A percentile compares a stretch with the other conserved stretches of the same genome.
Evolutionary conservation across 2,329 filamentous ascomycete genomes (phyloP).

Genomic region (Fusarium sp.): DNA sequence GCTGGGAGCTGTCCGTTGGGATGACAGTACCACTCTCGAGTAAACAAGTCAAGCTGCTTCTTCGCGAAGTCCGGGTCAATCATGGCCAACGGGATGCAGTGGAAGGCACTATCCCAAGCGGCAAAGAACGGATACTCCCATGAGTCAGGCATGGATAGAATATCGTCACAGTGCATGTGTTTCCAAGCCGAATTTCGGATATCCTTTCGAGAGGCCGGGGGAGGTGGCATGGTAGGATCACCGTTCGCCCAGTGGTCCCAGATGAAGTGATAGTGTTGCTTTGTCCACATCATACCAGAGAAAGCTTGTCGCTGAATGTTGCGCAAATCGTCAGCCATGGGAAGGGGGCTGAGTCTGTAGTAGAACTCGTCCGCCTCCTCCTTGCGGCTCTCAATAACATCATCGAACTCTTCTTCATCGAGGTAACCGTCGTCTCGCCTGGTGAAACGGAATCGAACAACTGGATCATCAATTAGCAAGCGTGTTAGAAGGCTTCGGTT

Average conservation of each 20-base stretch:
- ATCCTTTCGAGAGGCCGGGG: conserved; percentile 80
- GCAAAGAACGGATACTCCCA: conserved; percentile 99
- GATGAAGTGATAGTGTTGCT: conserved; percentile 96
- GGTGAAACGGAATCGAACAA: conserved; percentile 91
- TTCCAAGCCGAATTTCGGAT: conserved; percentile 93
- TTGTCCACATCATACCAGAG: conserved; percentile 98
- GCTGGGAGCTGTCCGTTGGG: conserved; percentile 95
- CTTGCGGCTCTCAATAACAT: conserved; percentile 85
- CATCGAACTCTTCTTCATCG: conserved; percentile 92
- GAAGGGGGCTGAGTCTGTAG: conserved; percentile 89
- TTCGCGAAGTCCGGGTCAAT: conserved; percentile 98
- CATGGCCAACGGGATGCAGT: conserved; percentile 96
- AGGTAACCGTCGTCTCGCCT: conserved; percentile 80
- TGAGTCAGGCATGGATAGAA: conserved; percentile 96
- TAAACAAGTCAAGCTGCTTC: conserved; percentile 96
- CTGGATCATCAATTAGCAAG: conserved; percentile 53
- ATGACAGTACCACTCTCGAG: conserved; percentile 98
- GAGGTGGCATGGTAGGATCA: conserved; percentile 88
- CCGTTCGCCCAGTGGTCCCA: conserved; percentile 99
- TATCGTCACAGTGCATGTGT: conserved; percentile 94
- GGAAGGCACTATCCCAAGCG: conserved; percentile 96
- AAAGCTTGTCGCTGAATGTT: conserved; percentile 97
- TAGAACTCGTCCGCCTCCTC: conserved; percentile 98
- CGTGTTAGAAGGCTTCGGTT: conserved; percentile 51
- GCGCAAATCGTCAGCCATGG: conserved; percentile 91